Evolutionary conservation across 2,329 filamentous ascomycete species (phyloP), one percentile per base, ranked within the genome.

Genomic region (Annulohypoxylon truncatum): DNA sequence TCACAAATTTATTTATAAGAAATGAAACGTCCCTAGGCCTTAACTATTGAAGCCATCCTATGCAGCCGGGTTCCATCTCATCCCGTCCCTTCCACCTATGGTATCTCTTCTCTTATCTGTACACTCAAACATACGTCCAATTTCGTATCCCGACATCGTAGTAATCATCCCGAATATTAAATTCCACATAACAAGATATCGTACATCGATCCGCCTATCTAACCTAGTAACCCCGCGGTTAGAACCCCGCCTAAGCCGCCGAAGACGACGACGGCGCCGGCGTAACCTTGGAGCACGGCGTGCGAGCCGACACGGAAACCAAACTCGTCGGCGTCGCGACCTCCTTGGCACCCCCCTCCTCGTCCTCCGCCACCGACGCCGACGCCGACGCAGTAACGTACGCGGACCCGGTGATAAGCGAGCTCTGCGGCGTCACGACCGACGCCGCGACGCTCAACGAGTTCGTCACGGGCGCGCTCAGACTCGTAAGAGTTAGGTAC

Each of bases 381-480:
- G 18, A 8, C 7, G 46, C 15, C 35, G 35, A 22, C 29, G 24
- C 59, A 2, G 20, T 33, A 9, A 40, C 50, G 8, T 4, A n/a
- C 15, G 64, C 18, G 13, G 53, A 52, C 10, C 57, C 67, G 0
- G 61, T 64, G 40, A 69, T 54, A 9, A 38, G 56, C 12, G 64
- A 22, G 7, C 29, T 57, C 5, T 53, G 47, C 22, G 65, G 64
- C 28, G 48, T 31, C 5, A 40, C 46, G 13, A 66, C 71, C 6
- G 66, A 40, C 2, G 68, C 55, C 28, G 67, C 50, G 20, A 70
- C 33, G 0, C 47, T 56, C 8, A 67, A 38, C 13, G 33, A 66
- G 26, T 68, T 68, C 13, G 68, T 68, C 26, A 73, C 58, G 4
- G 72, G 72, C 26, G 65, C 52, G 22, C 60, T 61, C 1, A 73